phyloP scores from a whole-genome alignment of 2,329 filamentous ascomycete genomes.

The Fonsecaea pugnacius region DNA sequence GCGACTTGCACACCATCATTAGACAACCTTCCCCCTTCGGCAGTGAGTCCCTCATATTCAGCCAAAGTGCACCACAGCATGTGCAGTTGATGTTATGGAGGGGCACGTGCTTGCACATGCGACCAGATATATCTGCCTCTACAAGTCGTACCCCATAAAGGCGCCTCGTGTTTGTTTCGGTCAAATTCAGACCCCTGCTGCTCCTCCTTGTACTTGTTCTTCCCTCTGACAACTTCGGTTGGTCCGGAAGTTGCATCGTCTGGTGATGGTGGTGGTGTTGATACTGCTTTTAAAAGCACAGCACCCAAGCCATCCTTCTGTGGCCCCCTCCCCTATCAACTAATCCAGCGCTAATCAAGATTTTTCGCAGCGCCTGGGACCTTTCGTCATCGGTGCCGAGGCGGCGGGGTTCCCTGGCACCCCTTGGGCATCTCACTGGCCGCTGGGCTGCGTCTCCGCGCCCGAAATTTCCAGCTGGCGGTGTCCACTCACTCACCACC shows the following conservation, averaged over 20 bases:
- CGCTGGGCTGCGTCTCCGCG: constrained; percentile 8
- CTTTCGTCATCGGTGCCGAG: constrained; percentile 15
- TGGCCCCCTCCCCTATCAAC: neutral
- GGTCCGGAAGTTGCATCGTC: neutral
- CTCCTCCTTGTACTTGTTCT: too few relatives aligned
- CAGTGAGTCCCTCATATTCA: neutral
- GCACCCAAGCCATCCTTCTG: neutral
- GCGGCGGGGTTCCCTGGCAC: constrained; percentile 6
- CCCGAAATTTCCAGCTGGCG: constrained; percentile 20
- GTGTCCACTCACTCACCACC: constrained; percentile 9
- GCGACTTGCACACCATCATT: neutral
- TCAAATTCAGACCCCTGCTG: too few relatives aligned
- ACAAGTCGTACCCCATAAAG: neutral
- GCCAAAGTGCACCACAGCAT: neutral
- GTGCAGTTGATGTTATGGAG: neutral
- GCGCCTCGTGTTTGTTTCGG: neutral
- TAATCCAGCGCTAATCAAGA: neutral
- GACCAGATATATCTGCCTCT: neutral
- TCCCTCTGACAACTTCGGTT: neutral
- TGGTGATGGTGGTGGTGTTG: too few relatives aligned
- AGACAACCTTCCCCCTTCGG: neutral
- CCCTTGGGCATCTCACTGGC: constrained; percentile 6
- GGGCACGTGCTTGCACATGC: neutral
- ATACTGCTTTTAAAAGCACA: neutral
- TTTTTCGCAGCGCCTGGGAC: constrained; percentile 10